Evolutionary conservation across 352 stramenopile species (phyloP).

Genomic region (Plasmopara halstedii): DNA sequence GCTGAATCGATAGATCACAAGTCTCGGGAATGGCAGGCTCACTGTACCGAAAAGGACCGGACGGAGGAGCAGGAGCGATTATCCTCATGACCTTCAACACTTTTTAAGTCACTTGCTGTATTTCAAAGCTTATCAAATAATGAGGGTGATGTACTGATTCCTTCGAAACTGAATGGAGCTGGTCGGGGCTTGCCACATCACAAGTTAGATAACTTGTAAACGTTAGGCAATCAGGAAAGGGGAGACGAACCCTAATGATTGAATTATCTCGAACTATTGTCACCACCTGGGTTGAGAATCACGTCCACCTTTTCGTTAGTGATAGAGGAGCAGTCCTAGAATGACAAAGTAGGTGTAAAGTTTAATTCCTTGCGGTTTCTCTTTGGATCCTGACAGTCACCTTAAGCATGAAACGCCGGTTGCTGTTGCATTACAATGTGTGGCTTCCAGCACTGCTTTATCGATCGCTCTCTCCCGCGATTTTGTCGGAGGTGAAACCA

Average conservation of each 20-base stretch:
- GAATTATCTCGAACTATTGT: neutral
- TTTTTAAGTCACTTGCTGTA: too few species aligned
- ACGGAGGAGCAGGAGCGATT: constrained; percentile 17
- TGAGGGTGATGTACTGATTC: neutral
- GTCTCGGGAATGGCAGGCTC: constrained; percentile 43
- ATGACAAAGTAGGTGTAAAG: constrained; percentile 4
- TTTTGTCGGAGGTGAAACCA: constrained; percentile 5
- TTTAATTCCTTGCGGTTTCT: constrained; percentile 12
- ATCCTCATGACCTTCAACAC: constrained; percentile 13
- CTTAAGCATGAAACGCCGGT: constrained; percentile 9
- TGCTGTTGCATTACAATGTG: constrained; percentile 5
- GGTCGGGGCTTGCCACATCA: constrained; percentile 9
- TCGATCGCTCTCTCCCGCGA: constrained; percentile 13
- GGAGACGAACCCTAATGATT: constrained; percentile 3
- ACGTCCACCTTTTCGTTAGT: neutral
- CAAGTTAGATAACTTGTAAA: constrained; percentile 9
- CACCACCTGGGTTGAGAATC: neutral
- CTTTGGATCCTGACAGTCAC: constrained; percentile 7
- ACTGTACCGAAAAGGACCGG: constrained; percentile 29
- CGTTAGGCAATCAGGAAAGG: constrained; percentile 12
- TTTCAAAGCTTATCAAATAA: neutral
- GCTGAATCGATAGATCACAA: constrained; percentile 35
- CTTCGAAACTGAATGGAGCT: neutral
- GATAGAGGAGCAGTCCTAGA: constrained; percentile 5
- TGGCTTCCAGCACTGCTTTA: constrained; percentile 4